Evolutionary conservation across 768 basidiomycete genomes (phyloP).

Genomic region (Lanmaoa pseudosensibilis): DNA sequence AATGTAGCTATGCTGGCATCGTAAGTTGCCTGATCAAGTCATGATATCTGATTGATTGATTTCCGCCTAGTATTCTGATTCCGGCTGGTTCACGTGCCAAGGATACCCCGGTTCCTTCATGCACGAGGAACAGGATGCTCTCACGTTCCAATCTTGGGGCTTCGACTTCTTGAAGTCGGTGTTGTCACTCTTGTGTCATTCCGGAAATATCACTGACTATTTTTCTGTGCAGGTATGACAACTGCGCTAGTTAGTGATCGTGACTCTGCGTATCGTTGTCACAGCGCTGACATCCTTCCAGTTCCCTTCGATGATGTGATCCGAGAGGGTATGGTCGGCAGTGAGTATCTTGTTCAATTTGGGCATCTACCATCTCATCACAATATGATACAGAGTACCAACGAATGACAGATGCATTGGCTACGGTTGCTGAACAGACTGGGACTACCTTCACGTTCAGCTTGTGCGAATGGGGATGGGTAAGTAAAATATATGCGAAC

Average conservation of each 20-base stretch:
- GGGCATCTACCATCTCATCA: not conserved
- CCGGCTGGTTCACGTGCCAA: conserved; percentile 66
- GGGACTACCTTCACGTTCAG: conserved; percentile 59
- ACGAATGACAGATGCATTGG: conserved; percentile 60
- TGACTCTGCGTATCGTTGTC: not conserved
- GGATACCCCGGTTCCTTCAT: conserved; percentile 61
- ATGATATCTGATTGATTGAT: not conserved
- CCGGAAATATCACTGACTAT: not conserved
- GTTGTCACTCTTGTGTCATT: not conserved
- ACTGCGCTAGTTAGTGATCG: conserved; percentile 48
- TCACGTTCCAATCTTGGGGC: conserved; percentile 60
- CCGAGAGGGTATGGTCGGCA: conserved; percentile 52
- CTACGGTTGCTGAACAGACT: conserved; percentile 41
- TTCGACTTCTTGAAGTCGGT: conserved; percentile 63
- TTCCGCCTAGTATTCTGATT: conserved; percentile 54
- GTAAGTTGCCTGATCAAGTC: conserved; percentile 35
- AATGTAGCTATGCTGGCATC: conserved; percentile 55
- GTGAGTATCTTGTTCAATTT: conserved; percentile 33
- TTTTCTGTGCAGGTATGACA: conserved; percentile 49
- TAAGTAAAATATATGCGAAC: conserved; percentile 30
- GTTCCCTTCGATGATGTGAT: conserved; percentile 58
- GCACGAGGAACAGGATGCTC: conserved; percentile 60
- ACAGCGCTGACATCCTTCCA: conserved; percentile 20
- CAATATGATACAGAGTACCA: conserved; percentile 45
- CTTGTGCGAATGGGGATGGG: conserved; percentile 67